Evolutionary conservation across 2,329 filamentous ascomycete genomes (phyloP).

Genomic region (Epichloe festucae): DNA sequence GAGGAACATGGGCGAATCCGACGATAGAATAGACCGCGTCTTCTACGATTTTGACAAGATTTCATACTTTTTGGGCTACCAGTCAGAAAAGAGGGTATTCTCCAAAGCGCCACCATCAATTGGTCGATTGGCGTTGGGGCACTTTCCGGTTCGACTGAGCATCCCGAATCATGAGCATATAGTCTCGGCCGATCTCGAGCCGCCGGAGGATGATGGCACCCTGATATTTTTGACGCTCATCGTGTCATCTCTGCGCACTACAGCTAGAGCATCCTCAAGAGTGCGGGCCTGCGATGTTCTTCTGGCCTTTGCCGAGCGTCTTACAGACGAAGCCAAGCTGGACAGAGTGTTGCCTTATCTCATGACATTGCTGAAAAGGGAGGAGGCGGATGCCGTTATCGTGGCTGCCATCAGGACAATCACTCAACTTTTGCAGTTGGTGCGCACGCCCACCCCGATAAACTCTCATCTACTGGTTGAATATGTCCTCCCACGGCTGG

Average conservation of each 20-base stretch:
- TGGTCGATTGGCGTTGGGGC: constrained; percentile 38
- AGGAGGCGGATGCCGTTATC: constrained; percentile 72
- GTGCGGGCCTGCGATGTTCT: constrained; percentile 84
- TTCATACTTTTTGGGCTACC: constrained; percentile 78
- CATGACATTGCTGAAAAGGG: constrained; percentile 60
- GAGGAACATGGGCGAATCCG: constrained; percentile 70
- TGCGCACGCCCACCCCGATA: constrained; percentile 72
- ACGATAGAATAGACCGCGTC: constrained; percentile 86
- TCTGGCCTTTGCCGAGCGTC: constrained; percentile 75
- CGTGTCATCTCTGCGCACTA: constrained; percentile 78
- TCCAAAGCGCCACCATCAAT: constrained; percentile 14
- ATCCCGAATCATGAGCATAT: constrained; percentile 74
- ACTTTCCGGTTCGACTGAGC: constrained; percentile 74
- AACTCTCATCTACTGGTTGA: constrained; percentile 58
- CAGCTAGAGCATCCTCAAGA: constrained; percentile 74
- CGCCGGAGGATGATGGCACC: constrained; percentile 71
- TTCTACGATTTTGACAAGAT: constrained; percentile 97
- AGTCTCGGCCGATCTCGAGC: constrained; percentile 45
- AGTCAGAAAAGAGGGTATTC: constrained; percentile 31
- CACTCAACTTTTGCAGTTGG: constrained; percentile 76
- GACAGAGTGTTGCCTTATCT: constrained; percentile 88
- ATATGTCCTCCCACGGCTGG: constrained; percentile 53
- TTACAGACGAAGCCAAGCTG: constrained; percentile 91
- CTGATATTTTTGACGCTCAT: constrained; percentile 84
- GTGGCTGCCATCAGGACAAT: constrained; percentile 76